Base-by-base conservation (phyloP, 2,329 filamentous ascomycete genomes). In the Sporothrix curviconia region DNA sequence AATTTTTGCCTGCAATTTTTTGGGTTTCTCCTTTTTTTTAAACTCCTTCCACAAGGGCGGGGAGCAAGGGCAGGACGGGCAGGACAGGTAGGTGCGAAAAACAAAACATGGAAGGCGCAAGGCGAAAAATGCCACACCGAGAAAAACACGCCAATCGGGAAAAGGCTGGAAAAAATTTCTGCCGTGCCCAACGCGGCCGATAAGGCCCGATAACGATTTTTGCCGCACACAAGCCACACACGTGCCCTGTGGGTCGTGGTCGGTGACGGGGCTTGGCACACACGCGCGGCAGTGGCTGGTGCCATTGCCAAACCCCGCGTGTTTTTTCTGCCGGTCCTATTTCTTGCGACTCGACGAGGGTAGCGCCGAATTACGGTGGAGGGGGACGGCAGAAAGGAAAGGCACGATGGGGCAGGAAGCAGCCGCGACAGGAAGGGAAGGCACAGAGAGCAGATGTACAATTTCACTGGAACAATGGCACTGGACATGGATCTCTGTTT, bases 111-210 rank as follows among this genome's bases (percentile, higher is more conserved):
- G 49, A 30, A 32, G 39, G 39, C n/a, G 51, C 39, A 39, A 15
- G 52, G 15, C 24, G 28, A 46, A 36, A 39, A 34, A 46, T 22
- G 15, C 28, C 52, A 32, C 43, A 50, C 53, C 39, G 53, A 46
- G 53, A 56, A 59, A 58, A 37, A 40, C n/a, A 39, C 47, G 32
- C 40, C 44, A 51, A 54, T 14, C 15, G 17, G 50, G 28, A 37
- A 55, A 50, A 46, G 25, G 14, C 54, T 49, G n/a, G n/a, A n/a
- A 57, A 43, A 57, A 62, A 59, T 61, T 63, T 63, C 61, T 63
- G 61, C 61, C 61, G 58, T 53, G 47, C 30, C 56, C 60, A 55
- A 56, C 60, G 50, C 58, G 44, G 22, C 32, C 53, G 61, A 63
- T 60, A 60, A 60, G 52, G 17, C 11, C n/a, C 50, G 51, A 62